Evolutionary conservation across 2,329 filamentous ascomycete species (phyloP).

Genomic region (Aspergillus nomiae): DNA sequence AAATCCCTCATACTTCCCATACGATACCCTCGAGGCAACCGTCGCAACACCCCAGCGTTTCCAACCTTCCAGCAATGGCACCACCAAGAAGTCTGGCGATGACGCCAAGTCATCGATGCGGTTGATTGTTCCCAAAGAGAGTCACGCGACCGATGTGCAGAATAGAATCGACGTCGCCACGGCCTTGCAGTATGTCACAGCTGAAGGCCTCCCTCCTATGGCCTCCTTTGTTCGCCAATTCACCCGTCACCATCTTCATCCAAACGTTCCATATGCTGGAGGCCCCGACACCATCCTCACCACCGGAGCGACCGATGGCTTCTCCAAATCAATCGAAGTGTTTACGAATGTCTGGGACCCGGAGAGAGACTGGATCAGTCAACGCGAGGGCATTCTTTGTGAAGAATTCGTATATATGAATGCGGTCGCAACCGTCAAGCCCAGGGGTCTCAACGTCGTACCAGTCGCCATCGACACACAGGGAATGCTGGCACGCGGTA

Average conservation of each 20-base stretch:
- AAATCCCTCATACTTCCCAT: constrained; percentile 80
- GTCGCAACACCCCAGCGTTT: constrained; percentile 75
- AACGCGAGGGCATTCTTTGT: constrained; percentile 74
- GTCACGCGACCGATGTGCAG: constrained; percentile 58
- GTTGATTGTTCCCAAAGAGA: constrained; percentile 72
- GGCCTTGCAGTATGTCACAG: constrained; percentile 84
- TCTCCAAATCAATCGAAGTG: constrained; percentile 74
- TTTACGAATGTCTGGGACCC: constrained; percentile 76
- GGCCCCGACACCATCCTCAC: constrained; percentile 79
- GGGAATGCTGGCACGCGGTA: constrained; percentile 75
- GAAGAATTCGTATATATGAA: constrained; percentile 83
- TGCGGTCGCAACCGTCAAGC: constrained; percentile 66
- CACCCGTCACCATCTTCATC: constrained; percentile 73
- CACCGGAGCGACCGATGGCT: constrained; percentile 82
- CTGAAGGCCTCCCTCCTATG: constrained; percentile 78
- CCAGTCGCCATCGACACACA: constrained; percentile 75
- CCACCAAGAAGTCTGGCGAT: constrained; percentile 32
- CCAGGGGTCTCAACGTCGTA: constrained; percentile 71
- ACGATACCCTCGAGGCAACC: constrained; percentile 83
- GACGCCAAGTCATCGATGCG: constrained; percentile 49
- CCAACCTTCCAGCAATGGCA: constrained; percentile 63
- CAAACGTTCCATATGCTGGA: constrained; percentile 73
- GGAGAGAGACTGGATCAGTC: constrained; percentile 64
- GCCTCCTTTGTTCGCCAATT: constrained; percentile 79
- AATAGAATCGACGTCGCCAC: constrained; percentile 78